These are phyloP conservation scores for Eremothecium sinecaudum DNA, from an alignment of 1,139 yeast genomes.

Conservation along the genomic window DNA sequence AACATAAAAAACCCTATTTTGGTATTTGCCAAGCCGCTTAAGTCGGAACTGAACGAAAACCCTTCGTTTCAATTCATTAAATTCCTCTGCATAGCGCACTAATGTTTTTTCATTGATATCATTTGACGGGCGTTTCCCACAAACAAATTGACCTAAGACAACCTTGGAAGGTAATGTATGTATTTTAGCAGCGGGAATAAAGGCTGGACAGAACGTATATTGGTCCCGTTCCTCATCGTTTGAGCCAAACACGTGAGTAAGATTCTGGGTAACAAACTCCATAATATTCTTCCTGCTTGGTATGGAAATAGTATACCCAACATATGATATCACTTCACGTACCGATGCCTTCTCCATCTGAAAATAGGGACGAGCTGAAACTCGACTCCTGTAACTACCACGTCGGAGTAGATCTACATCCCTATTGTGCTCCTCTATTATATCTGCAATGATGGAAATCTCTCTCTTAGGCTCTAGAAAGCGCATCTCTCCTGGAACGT, in stretches of 20 bases:
- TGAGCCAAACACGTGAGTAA: constrained; percentile 11
- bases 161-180: constrained; percentile 2
- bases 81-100: constrained; percentile 1
- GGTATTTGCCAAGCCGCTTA: constrained; percentile 2
- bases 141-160: constrained; percentile 1
- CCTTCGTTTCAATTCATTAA: constrained; percentile 1
- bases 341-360: constrained; percentile 15
- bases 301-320: constrained; percentile 23
- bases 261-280: constrained; percentile 10
- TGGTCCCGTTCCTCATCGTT: constrained; percentile 4
- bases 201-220: constrained; percentile 1
- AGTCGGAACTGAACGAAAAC: constrained; percentile 2
- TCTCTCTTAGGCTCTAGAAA: constrained; percentile 31
- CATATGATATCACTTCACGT: constrained; percentile 21
- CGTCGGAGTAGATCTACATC: constrained; percentile 13
- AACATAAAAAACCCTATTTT: background rate
- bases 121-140: background rate
- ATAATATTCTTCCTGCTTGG: constrained; percentile 18
- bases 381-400: constrained; percentile 4
- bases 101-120: background rate
- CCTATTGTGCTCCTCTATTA: constrained; percentile 29
- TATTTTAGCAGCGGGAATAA: constrained; percentile 2
- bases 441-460: constrained; percentile 24
- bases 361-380: constrained; percentile 7
- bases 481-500: constrained; percentile 24